phyloP scores from a whole-genome alignment of 108 stramenopile genomes.

The Poteriospumella lacustris region DNA sequence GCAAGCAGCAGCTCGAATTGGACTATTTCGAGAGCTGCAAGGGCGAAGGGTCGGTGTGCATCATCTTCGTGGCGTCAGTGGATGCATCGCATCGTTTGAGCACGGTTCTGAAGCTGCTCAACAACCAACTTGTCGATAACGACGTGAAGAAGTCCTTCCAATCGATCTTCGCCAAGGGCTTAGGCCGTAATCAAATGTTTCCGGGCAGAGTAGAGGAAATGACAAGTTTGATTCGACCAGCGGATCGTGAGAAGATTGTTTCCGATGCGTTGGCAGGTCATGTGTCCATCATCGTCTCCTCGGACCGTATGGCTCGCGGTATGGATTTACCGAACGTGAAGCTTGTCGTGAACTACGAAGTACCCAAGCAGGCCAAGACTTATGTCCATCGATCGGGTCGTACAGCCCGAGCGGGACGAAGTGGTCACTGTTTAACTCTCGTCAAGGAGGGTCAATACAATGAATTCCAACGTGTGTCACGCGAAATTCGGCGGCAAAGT shows the following conservation, averaged over 20 bases:
- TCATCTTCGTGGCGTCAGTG: conserved; percentile 2
- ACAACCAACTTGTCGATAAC: background rate
- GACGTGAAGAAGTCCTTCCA: background rate
- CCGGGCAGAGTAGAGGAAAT: conserved; percentile 1
- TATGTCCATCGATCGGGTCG: conserved; percentile 6
- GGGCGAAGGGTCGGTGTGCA: background rate
- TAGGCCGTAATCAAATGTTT: background rate
- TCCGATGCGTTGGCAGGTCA: background rate
- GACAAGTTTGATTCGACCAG: background rate
- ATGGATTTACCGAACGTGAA: background rate
- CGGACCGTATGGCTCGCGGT: conserved; percentile 11
- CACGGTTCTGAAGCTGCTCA: background rate
- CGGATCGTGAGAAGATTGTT: background rate
- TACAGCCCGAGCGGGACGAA: background rate
- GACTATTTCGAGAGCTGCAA: background rate
- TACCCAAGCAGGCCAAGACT: background rate
- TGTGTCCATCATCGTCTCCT: background rate
- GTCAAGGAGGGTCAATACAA: background rate
- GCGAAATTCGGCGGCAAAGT: too few species aligned
- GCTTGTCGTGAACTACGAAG: conserved; percentile 7
- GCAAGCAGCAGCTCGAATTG: background rate
- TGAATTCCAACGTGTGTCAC: background rate
- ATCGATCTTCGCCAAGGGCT: background rate
- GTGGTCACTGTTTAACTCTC: background rate
- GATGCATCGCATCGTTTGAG: conserved; percentile 7